These are phyloP conservation scores for Cyclotella baltica DNA, from an alignment of 108 stramenopile genomes.

Conservation along the genomic window DNA sequence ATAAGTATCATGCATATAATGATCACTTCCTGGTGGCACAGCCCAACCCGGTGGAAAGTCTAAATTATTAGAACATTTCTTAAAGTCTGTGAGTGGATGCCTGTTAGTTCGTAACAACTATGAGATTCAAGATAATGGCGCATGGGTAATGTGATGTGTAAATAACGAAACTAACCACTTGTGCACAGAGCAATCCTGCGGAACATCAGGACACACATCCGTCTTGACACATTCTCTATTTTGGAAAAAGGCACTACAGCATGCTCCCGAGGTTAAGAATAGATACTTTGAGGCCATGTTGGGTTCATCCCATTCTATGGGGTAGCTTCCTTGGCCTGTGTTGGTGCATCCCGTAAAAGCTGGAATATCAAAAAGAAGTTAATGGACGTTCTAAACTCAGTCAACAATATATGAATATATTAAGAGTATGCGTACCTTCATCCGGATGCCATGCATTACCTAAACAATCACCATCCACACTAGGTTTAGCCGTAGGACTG, in stretches of 20 bases:
- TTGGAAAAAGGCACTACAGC: not conserved
- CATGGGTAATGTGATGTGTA: too few species aligned
- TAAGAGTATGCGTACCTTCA: not conserved
- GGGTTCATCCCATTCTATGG: slow-evolving; percentile 4
- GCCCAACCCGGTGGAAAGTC: slow-evolving; percentile 7
- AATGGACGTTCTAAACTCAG: not conserved
- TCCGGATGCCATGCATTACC: slow-evolving; percentile 9
- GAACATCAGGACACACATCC: not conserved
- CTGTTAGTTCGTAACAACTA: not conserved
- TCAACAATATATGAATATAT: not conserved
- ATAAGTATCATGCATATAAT: not conserved
- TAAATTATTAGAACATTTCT: not conserved
- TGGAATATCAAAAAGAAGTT: not conserved
- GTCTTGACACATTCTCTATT: slow-evolving; percentile 6
- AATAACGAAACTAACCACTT: too few species aligned
- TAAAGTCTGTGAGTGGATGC: slow-evolving; percentile 3
- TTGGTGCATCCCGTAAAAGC: slow-evolving; percentile 19
- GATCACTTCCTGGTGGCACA: not conserved
- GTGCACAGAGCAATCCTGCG: slow-evolving; percentile 3
- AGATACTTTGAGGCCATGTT: not conserved
- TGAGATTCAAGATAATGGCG: too few species aligned
- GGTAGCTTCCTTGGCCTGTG: not conserved
- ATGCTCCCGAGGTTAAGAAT: not conserved
- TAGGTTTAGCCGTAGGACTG: slow-evolving; percentile 7
- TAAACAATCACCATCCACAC: not conserved